These are phyloP conservation scores for Psidium guajava DNA, from an alignment of 345 rosid species.

Conservation along the genomic window DNA sequence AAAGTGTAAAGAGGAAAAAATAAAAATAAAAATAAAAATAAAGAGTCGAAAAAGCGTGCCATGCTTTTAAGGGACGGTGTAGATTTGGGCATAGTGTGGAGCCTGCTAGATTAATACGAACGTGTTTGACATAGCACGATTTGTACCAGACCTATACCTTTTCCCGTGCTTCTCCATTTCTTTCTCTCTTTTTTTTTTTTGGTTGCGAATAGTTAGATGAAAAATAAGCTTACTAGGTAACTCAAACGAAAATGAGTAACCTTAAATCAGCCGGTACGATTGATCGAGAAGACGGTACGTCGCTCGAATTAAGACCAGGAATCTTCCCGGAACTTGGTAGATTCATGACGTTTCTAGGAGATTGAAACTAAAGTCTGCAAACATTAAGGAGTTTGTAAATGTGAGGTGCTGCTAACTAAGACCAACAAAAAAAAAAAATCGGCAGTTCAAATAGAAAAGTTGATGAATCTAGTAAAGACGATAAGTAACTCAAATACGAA, in stretches of 20 bases:
- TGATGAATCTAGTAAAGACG: background rate
- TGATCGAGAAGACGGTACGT: background rate
- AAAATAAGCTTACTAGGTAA: background rate
- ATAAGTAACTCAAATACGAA: too few species aligned
- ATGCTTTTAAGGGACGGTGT: background rate
- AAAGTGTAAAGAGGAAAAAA: background rate
- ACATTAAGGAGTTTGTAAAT: background rate
- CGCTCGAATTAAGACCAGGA: background rate
- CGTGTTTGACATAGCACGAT: accelerated
- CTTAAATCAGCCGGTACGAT: background rate
- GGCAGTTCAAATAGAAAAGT: background rate
- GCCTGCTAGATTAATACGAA: background rate
- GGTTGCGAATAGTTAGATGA: background rate
- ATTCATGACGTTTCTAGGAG: background rate
- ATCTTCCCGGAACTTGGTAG: background rate
- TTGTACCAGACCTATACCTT: too few species aligned
- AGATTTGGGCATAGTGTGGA: background rate
- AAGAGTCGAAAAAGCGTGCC: background rate
- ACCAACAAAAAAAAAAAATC: background rate
- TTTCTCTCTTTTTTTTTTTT: background rate
- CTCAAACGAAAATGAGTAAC: background rate
- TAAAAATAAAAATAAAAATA: too few species aligned
- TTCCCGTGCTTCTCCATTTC: background rate
- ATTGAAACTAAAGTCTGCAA: background rate
- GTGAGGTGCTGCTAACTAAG: background rate